Evolutionary conservation across 2,329 filamentous ascomycete genomes (phyloP).

Genomic region (Ceratocystis papillata): DNA sequence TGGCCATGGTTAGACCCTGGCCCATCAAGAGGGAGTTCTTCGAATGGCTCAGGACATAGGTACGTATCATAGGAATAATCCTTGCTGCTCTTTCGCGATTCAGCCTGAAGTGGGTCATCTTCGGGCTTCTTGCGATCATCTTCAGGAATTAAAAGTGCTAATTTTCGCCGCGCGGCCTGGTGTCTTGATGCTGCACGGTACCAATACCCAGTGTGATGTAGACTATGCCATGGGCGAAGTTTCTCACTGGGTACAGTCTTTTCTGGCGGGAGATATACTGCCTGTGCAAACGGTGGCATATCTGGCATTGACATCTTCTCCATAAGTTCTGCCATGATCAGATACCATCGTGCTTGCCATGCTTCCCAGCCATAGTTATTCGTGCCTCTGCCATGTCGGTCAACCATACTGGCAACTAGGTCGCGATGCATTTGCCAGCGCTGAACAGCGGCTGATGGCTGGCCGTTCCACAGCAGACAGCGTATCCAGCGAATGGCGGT

Average conservation of each 20-base stretch:
- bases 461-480: slow-evolving; percentile 68
- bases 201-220: slow-evolving; percentile 60
- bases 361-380: slow-evolving; percentile 88
- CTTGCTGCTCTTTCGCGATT: slow-evolving; percentile 35
- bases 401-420: slow-evolving; percentile 64
- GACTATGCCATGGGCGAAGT: slow-evolving; percentile 50
- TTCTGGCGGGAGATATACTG: slow-evolving; percentile 46
- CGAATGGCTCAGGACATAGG: slow-evolving; percentile 52
- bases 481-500: slow-evolving; percentile 71
- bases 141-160: slow-evolving; percentile 48
- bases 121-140: slow-evolving; percentile 47
- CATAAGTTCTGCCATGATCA: slow-evolving; percentile 51
- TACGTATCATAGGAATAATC: slow-evolving; percentile 54
- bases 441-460: slow-evolving; percentile 67
- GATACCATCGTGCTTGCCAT: slow-evolving; percentile 70
- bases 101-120: slow-evolving; percentile 35
- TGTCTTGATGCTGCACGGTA: slow-evolving; percentile 51
- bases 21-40: slow-evolving; percentile 42
- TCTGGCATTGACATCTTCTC: slow-evolving; percentile 44
- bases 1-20: slow-evolving; percentile 45
- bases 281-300: slow-evolving; percentile 36
- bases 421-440: slow-evolving; percentile 70
- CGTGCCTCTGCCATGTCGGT: slow-evolving; percentile 73
- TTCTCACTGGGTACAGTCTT: slow-evolving; percentile 48
- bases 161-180: slow-evolving; percentile 40